phyloP scores from a whole-genome alignment of 108 stramenopile genomes.

The Aurantiochytrium sp. region DNA sequence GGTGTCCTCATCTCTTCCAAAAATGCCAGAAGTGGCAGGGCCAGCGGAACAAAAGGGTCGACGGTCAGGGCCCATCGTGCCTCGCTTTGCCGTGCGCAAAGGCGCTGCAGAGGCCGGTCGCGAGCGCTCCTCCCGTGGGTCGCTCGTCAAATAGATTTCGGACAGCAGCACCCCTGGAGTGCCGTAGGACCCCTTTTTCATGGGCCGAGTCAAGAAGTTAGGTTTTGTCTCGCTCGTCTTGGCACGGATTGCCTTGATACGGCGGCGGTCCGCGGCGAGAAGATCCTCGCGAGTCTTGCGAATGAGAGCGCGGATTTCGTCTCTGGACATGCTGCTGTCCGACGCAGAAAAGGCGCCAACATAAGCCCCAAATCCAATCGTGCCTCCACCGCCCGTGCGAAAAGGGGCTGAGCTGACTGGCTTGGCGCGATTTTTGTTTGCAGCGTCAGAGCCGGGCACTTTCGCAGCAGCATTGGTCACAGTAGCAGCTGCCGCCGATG shows the following conservation, averaged over 20 bases:
- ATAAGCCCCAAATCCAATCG: background rate
- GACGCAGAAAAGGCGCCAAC: background rate
- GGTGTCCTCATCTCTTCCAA: background rate
- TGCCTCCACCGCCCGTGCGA: background rate
- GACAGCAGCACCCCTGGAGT: background rate
- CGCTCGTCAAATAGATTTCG: background rate
- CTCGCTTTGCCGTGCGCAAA: background rate
- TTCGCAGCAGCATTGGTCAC: background rate
- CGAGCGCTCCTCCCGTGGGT: slow-evolving; percentile 5
- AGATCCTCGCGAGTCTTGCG: background rate
- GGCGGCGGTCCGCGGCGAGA: background rate
- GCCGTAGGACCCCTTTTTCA: background rate
- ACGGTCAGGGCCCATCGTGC: background rate
- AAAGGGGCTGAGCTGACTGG: background rate
- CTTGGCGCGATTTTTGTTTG: too few species aligned
- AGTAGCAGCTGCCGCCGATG: background rate
- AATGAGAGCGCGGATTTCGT: background rate
- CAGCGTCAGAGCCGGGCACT: background rate
- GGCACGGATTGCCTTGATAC: background rate
- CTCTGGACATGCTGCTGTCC: background rate
- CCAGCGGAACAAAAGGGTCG: background rate
- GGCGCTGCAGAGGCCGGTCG: background rate
- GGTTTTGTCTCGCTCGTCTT: background rate
- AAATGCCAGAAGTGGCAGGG: background rate
- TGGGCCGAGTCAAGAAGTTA: background rate